phyloP scores from a whole-genome alignment of 768 basidiomycete species.

The Exsudoporus frostii region DNA sequence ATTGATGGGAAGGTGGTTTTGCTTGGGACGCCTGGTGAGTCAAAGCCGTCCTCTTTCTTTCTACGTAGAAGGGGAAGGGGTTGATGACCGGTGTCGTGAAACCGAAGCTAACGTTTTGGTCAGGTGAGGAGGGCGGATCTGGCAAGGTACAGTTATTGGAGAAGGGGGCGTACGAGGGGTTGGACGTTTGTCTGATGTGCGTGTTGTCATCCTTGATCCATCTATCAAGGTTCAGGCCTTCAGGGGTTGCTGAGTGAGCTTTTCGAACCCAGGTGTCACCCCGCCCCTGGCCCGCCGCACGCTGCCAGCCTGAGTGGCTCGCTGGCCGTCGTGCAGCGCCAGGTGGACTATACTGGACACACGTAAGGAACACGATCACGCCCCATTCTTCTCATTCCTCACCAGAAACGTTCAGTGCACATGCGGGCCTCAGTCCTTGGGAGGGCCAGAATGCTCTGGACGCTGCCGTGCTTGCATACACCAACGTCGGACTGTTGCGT shows the following conservation, averaged over 20 bases:
- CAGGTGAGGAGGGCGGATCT: conserved; percentile 54
- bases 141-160: conserved; percentile 71
- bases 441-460: conserved; percentile 82
- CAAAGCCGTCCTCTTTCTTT: not conserved
- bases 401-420: conserved; percentile 46
- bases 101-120: not conserved
- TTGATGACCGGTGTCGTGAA: not conserved
- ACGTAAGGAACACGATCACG: conserved; percentile 45
- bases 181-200: conserved; percentile 75
- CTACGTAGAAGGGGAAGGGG: not conserved
- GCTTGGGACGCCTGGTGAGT: conserved; percentile 72
- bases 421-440: conserved; percentile 82
- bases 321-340: conserved; percentile 57
- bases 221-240: not conserved
- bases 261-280: conserved; percentile 63
- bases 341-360: conserved; percentile 68
- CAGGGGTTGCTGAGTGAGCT: not conserved
- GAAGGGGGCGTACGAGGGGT: conserved; percentile 67
- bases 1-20: conserved; percentile 66
- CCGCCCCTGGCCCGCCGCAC: conserved; percentile 68
- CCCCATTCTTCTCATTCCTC: not conserved
- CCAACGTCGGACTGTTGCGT: conserved; percentile 70
- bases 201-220: conserved; percentile 10
- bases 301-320: conserved; percentile 62
- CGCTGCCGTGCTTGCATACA: conserved; percentile 81